phyloP scores from a whole-genome alignment of 768 basidiomycete species.

The Pisolithus marmoratus region DNA sequence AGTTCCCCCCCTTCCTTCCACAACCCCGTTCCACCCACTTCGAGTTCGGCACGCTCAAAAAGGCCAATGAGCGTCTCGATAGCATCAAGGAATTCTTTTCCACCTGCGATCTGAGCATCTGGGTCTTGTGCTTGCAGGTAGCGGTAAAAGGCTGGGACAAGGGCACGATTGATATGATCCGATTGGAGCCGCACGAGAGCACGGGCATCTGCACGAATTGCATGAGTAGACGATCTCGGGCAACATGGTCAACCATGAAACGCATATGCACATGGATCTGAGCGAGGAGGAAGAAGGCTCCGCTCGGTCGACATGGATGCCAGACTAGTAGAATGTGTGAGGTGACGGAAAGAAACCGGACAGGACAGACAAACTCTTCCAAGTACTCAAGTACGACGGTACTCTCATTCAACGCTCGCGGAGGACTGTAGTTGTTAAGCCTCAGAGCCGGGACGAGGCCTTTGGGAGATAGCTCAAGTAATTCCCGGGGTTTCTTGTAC shows the following conservation, averaged over 20 bases:
- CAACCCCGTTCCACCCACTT: conserved; percentile 48
- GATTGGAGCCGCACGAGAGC: conserved; percentile 62
- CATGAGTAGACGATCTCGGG: not conserved
- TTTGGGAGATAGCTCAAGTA: conserved; percentile 78
- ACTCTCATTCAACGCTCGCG: conserved; percentile 69
- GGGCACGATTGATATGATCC: conserved; percentile 57
- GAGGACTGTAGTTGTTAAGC: conserved; percentile 47
- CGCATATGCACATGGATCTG: conserved; percentile 50
- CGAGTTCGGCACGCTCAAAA: conserved; percentile 50
- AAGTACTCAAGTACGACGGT: conserved; percentile 75
- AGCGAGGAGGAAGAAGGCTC: conserved; percentile 51
- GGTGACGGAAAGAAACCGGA: not conserved
- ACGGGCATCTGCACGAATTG: conserved; percentile 46
- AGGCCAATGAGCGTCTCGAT: conserved; percentile 47
- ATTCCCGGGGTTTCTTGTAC: conserved; percentile 74
- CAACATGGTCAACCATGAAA: not conserved
- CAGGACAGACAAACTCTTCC: conserved; percentile 51
- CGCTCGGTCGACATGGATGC: conserved; percentile 42
- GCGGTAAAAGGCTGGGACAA: conserved; percentile 71
- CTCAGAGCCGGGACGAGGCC: conserved; percentile 72
- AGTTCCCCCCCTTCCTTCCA: conserved; percentile 56
- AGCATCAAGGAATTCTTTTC: conserved; percentile 48
- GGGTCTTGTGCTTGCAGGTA: conserved; percentile 65
- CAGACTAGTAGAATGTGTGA: conserved; percentile 32
- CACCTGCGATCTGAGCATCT: conserved; percentile 44